These are phyloP conservation scores for Plectosphaerella cucumerina DNA, from an alignment of 2,329 filamentous ascomycete species.

Conservation along the genomic window DNA sequence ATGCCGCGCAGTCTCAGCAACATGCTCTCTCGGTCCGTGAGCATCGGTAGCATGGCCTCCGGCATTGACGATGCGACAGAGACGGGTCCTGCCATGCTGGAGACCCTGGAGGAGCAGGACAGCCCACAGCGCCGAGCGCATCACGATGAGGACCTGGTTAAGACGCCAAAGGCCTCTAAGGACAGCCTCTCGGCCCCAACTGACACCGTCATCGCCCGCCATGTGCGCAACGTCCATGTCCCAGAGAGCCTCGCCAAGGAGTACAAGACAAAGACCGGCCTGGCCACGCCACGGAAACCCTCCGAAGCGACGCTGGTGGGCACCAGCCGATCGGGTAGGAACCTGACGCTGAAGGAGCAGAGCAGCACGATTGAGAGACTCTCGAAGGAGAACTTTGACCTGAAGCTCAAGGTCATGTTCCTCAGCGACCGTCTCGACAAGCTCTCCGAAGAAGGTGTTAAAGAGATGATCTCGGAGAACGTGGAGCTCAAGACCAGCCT, in stretches of 20 bases:
- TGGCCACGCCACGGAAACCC: constrained; percentile 53
- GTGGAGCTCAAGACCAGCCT: constrained; percentile 91
- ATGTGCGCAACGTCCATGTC: constrained; percentile 85
- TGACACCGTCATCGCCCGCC: constrained; percentile 83
- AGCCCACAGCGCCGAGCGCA: constrained; percentile 28
- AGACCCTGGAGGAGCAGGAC: constrained; percentile 46
- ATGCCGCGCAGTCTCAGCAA: constrained; percentile 47
- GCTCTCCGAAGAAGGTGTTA: constrained; percentile 90
- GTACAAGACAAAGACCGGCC: constrained; percentile 71
- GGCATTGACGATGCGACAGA: constrained; percentile 58
- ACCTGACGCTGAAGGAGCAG: constrained; percentile 91
- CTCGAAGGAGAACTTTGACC: constrained; percentile 96
- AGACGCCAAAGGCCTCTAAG: constrained; percentile 64
- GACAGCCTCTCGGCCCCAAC: constrained; percentile 63
- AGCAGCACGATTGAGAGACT: constrained; percentile 94
- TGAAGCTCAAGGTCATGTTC: constrained; percentile 97
- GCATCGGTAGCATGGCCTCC: constrained; percentile 85
- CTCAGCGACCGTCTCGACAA: constrained; percentile 90
- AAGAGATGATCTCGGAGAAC: constrained; percentile 97
- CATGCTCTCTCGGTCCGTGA: constrained; percentile 69
- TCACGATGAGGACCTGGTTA: constrained; percentile 44
- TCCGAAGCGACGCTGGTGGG: constrained; percentile 44
- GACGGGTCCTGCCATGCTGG: constrained; percentile 40
- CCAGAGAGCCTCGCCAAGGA: constrained; percentile 84
- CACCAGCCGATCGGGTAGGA: constrained; percentile 56